Evolutionary conservation across 1,284 basidiomycete genomes (phyloP).

Genomic region (Trametes polyzona): DNA sequence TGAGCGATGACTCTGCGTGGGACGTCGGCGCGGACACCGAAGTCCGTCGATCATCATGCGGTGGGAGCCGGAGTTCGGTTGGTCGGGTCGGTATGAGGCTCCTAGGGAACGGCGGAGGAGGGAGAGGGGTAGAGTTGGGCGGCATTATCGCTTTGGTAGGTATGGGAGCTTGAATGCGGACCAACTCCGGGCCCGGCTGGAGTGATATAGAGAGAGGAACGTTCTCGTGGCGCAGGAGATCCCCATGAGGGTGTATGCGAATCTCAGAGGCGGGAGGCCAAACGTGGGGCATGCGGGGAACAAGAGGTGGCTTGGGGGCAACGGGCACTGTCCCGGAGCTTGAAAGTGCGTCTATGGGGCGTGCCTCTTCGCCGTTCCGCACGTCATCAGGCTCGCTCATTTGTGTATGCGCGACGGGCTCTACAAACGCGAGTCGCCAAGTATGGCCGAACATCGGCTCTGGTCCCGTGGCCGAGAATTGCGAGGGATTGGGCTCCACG

Average conservation of each 20-base stretch:
- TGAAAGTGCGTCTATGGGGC: neutral
- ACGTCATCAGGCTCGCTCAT: neutral
- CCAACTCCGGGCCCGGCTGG: neutral
- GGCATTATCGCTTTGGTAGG: neutral
- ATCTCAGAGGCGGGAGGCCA: neutral
- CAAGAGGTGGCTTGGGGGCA: neutral
- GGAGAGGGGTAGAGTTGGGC: too few species aligned
- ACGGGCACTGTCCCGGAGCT: neutral
- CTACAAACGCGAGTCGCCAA: constrained; percentile 15
- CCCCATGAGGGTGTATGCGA: neutral
- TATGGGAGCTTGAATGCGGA: neutral
- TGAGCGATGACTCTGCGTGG: too few species aligned
- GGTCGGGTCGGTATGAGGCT: neutral
- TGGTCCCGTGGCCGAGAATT: constrained; percentile 10
- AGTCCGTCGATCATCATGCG: too few species aligned
- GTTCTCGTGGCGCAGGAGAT: neutral
- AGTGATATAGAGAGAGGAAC: too few species aligned
- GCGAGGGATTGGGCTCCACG: neutral
- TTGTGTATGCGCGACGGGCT: neutral
- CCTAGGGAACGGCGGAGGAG: neutral
- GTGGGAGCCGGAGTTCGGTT: neutral
- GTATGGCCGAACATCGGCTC: constrained; percentile 23
- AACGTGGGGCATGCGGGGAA: neutral
- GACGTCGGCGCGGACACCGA: too few species aligned
- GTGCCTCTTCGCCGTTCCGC: neutral